phyloP scores from a whole-genome alignment of 2,329 filamentous ascomycete genomes.

The Ophiocordyceps australis region DNA sequence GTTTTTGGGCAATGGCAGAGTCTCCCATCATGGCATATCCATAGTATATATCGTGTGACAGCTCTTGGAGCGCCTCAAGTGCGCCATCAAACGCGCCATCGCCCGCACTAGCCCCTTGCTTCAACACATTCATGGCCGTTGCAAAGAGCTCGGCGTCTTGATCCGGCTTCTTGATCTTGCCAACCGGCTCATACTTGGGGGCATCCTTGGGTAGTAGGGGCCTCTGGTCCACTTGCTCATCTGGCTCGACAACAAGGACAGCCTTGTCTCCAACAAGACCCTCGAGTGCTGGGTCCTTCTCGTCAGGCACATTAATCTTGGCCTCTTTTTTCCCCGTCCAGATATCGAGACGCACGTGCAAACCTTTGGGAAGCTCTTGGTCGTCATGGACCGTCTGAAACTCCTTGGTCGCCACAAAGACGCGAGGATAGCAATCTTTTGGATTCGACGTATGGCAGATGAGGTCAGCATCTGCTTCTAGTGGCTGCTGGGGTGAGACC shows the following conservation, averaged over 20 bases:
- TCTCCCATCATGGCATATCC: conserved; percentile 44
- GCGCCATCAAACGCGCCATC: conserved; percentile 24
- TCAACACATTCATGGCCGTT: conserved; percentile 29
- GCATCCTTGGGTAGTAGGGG: conserved; percentile 26
- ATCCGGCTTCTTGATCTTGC: conserved; percentile 34
- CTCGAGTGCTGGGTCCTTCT: conserved; percentile 25
- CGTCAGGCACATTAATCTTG: conserved; percentile 42
- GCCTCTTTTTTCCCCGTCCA: conserved; percentile 46
- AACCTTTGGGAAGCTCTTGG: conserved; percentile 44
- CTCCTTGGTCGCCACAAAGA: conserved; percentile 45
- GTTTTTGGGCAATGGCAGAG: conserved; percentile 27
- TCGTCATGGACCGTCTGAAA: conserved; percentile 46
- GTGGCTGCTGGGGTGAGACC: conserved; percentile 8
- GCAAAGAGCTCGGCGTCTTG: conserved; percentile 11
- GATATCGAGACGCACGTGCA: conserved; percentile 49
- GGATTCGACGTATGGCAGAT: conserved; percentile 46
- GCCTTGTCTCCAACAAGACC: conserved; percentile 33
- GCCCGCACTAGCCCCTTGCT: conserved; percentile 16
- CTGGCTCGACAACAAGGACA: conserved; percentile 34
- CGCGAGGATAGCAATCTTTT: conserved; percentile 44
- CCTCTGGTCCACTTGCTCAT: conserved; percentile 10
- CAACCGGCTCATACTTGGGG: conserved; percentile 37
- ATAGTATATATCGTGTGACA: conserved; percentile 54
- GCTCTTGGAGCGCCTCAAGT: conserved; percentile 39
- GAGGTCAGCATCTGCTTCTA: conserved; percentile 27